Percentiles rank a stretch among this genome's conserved stretches.
Evolutionary conservation across 2,329 filamentous ascomycete genomes (phyloP).

Genomic region (Torrubiellomyces zombiae): DNA sequence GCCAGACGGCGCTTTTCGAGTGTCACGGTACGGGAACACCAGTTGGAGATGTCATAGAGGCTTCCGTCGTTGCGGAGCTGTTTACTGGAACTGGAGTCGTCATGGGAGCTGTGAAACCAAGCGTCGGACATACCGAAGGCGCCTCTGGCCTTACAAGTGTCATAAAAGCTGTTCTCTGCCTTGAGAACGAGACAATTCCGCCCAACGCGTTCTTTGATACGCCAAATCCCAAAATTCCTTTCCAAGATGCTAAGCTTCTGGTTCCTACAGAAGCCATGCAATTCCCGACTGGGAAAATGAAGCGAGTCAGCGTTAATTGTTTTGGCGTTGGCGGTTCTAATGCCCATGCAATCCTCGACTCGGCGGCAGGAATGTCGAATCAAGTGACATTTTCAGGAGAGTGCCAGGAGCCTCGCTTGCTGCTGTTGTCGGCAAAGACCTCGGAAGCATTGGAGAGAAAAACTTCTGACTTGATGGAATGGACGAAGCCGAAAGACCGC

Average conservation of each 20-base stretch:
- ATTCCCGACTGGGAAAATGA: slow-evolving; percentile 3
- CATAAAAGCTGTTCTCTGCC: slow-evolving; percentile 12
- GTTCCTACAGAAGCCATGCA: slow-evolving; percentile 5
- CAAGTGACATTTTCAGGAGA: no score
- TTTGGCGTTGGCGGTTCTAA: slow-evolving; percentile 28
- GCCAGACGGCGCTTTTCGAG: slow-evolving; percentile 14
- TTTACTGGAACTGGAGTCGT: slow-evolving; percentile 18
- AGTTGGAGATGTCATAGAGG: slow-evolving; percentile 29
- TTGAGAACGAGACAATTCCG: slow-evolving; percentile 16
- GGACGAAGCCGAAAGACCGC: no score
- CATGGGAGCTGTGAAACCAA: slow-evolving; percentile 27
- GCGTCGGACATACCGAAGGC: slow-evolving; percentile 10
- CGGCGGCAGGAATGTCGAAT: no score
- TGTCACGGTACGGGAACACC: slow-evolving; percentile 30
- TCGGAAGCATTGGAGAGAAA: no score
- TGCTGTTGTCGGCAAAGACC: no score
- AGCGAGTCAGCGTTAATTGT: slow-evolving; percentile 9
- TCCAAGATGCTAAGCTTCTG: slow-evolving; percentile 10
- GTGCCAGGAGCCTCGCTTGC: no score
- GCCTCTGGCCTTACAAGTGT: slow-evolving; percentile 13
- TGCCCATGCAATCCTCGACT: slow-evolving; percentile 17
- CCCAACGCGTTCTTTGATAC: slow-evolving; percentile 14
- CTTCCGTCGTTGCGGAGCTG: slow-evolving; percentile 19
- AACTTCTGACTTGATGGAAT: no score
- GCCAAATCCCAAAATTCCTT: slow-evolving; percentile 13